phyloP scores from a whole-genome alignment of 345 rosid species.

The Trapa bicornis region DNA sequence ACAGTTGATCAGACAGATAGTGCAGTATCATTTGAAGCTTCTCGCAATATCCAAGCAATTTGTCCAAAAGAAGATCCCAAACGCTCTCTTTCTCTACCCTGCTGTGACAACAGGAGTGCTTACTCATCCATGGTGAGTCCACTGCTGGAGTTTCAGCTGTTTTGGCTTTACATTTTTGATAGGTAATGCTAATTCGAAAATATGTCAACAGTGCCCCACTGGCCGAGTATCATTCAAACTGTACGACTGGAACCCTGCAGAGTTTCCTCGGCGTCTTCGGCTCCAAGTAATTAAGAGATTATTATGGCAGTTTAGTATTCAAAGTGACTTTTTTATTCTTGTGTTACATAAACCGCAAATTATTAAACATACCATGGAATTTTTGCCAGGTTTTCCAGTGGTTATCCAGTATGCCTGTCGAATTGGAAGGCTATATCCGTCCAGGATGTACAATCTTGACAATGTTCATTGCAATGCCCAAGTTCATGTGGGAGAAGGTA shows the following conservation, averaged over 20 bases:
- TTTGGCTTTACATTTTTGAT: not conserved
- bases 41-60: slow-evolving; percentile 38
- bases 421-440: slow-evolving; percentile 90
- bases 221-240: slow-evolving; percentile 97
- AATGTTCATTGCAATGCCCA: slow-evolving; percentile 74
- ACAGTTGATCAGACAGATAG: slow-evolving; percentile 39
- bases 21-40: slow-evolving; percentile 34
- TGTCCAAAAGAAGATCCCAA: slow-evolving; percentile 48
- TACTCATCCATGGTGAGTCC: slow-evolving; percentile 70
- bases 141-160: slow-evolving; percentile 9
- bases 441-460: slow-evolving; percentile 97
- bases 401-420: slow-evolving; percentile 96
- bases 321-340: slow-evolving; percentile 8
- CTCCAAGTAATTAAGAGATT: slow-evolving; percentile 79
- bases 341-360: slow-evolving; percentile 12
- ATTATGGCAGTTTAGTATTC: slow-evolving; percentile 57
- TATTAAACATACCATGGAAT: slow-evolving; percentile 18
- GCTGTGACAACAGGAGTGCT: slow-evolving; percentile 46
- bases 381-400: slow-evolving; percentile 72
- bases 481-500: slow-evolving; percentile 83
- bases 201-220: slow-evolving; percentile 67
- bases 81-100: slow-evolving; percentile 43
- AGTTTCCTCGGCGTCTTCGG: slow-evolving; percentile 96
- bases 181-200: slow-evolving; percentile 11
- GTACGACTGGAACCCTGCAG: slow-evolving; percentile 99